These are phyloP conservation scores for Micractinium conductrix DNA, from an alignment of 139 green algal species.

Conservation along the genomic window DNA sequence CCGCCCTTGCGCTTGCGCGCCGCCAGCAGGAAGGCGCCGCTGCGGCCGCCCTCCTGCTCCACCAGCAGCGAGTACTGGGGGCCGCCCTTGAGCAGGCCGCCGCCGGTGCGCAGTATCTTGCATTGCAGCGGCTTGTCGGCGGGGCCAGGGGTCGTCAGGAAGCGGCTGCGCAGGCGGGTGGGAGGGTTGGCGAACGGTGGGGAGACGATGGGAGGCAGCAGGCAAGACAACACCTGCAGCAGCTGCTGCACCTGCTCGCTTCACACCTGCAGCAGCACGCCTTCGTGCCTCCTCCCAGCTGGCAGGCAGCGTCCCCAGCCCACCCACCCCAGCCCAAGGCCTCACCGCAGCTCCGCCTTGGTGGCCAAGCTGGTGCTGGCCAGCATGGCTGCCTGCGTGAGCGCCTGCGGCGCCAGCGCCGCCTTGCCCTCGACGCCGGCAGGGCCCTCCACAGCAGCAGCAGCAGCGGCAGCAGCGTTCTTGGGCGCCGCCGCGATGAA, in stretches of 20 bases:
- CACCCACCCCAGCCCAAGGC: not conserved
- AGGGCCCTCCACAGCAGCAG: not conserved
- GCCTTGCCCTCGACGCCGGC: not conserved
- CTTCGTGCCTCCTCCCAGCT: too few species aligned
- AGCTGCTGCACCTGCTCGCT: too few species aligned
- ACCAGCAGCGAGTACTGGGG: constrained; percentile 70
- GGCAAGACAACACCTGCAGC: too few species aligned
- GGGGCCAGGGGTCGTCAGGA: constrained; percentile 39
- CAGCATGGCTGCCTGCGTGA: not conserved
- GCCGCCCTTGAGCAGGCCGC: constrained; percentile 19
- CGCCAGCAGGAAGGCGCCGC: constrained; percentile 76
- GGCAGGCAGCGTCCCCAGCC: not conserved
- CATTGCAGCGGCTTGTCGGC: constrained; percentile 69
- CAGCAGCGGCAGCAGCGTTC: not conserved
- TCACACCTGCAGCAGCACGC: too few species aligned
- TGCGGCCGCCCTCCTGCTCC: constrained; percentile 57
- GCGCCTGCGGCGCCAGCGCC: not conserved
- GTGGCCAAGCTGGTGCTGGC: not conserved
- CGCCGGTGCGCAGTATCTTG: constrained; percentile 80
- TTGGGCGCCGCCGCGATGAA: constrained; percentile 15
- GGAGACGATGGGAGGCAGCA: too few species aligned
- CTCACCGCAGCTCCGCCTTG: constrained; percentile 21
- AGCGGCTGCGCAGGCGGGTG: constrained; percentile 30
- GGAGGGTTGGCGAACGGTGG: too few species aligned
- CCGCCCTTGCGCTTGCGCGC: constrained; percentile 89